Evolutionary conservation across 768 basidiomycete genomes (phyloP).

Genomic region (Hypsizygus marmoreus): DNA sequence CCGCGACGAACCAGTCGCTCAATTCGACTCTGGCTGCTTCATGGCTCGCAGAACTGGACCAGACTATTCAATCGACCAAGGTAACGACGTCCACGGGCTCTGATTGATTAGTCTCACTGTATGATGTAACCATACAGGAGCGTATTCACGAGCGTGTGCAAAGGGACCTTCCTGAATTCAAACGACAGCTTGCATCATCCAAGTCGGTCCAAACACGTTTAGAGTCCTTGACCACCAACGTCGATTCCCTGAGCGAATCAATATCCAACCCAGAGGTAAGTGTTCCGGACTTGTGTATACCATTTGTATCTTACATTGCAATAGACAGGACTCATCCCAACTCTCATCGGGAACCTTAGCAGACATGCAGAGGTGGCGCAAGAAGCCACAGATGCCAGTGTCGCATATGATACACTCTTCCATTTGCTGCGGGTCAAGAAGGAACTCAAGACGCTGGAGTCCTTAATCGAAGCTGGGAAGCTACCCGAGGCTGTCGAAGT

Average conservation of each 20-base stretch:
- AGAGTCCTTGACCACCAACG: conserved; percentile 49
- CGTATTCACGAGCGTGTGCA: conserved; percentile 76
- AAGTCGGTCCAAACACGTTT: conserved; percentile 65
- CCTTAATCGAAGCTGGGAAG: conserved; percentile 54
- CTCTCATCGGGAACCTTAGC: conserved; percentile 54
- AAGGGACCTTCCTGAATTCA: conserved; percentile 61
- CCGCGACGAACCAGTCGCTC: conserved; percentile 57
- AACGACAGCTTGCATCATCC: conserved; percentile 62
- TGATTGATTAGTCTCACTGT: conserved; percentile 8
- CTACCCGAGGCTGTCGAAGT: conserved; percentile 64
- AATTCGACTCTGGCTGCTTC: conserved; percentile 61
- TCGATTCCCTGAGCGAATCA: conserved; percentile 49
- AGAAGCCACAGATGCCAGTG: conserved; percentile 56
- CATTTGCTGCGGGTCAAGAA: conserved; percentile 56
- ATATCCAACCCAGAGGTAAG: conserved; percentile 65
- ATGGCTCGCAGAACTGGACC: conserved; percentile 75
- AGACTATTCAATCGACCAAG: conserved; percentile 70
- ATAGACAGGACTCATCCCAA: conserved; percentile 72
- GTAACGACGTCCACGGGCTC: conserved; percentile 37
- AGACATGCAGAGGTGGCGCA: conserved; percentile 66
- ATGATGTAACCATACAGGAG: conserved; percentile 40
- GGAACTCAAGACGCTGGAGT: conserved; percentile 45
- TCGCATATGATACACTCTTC: conserved; percentile 50
- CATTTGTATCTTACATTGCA: conserved; percentile 7
- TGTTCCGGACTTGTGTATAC: neutral